phyloP scores from a whole-genome alignment of 1,284 basidiomycete genomes.

The Papiliotrema laurentii region DNA sequence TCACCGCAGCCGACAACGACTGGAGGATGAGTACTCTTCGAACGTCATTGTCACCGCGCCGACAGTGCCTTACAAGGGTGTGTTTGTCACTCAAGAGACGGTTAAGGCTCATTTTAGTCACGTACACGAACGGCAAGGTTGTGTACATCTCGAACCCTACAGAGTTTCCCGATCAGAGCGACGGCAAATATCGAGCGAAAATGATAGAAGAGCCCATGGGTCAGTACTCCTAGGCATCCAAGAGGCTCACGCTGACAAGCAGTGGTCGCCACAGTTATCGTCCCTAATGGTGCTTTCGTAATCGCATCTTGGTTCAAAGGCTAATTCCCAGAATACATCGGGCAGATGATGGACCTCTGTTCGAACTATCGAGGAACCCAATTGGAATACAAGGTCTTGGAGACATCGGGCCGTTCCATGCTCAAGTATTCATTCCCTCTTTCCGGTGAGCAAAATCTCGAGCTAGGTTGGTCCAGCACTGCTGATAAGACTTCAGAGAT shows the following conservation, averaged over 20 bases:
- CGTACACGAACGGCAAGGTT: constrained; percentile 65
- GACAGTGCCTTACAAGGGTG: constrained; percentile 86
- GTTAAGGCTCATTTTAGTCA: constrained; percentile 52
- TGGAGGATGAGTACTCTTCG: constrained; percentile 94
- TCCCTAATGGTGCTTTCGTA: constrained; percentile 65
- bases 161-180: constrained; percentile 78
- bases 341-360: constrained; percentile 88
- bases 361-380: constrained; percentile 71
- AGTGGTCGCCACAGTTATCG: constrained; percentile 84
- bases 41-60: constrained; percentile 87
- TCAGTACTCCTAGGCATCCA: constrained; percentile 8
- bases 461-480: background rate
- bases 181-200: constrained; percentile 60
- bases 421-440: constrained; percentile 78
- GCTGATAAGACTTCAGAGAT: constrained; percentile 59
- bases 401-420: constrained; percentile 61
- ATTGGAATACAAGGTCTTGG: constrained; percentile 72
- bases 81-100: constrained; percentile 16
- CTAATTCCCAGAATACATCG: constrained; percentile 63
- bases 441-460: constrained; percentile 15
- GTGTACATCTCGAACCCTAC: constrained; percentile 78
- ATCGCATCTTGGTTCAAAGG: constrained; percentile 72
- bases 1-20: constrained; percentile 60
- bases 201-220: constrained; percentile 77
- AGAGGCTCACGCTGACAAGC: background rate